Base-by-base conservation (phyloP, 2,329 filamentous ascomycete genomes). In the Proliferodiscus dingleyae region DNA sequence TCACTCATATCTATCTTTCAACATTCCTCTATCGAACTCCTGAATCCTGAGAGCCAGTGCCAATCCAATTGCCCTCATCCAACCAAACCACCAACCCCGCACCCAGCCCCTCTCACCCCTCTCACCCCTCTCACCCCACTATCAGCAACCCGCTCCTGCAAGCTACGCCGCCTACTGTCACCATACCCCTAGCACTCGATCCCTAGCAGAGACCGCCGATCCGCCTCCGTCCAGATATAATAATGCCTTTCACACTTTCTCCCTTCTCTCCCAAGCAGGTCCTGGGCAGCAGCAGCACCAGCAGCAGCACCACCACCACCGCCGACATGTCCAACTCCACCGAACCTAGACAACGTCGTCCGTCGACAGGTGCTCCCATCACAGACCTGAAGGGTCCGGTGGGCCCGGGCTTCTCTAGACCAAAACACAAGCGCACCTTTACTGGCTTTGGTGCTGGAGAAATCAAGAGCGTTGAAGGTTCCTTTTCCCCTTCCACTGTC, bases 401-500 rank as follows among this genome's bases (percentile, higher is more conserved):
- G 46, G 85, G 85, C n/a, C 89, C 89, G 32, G 91, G 94, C 64
- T 83, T 86, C 69, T 81, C 78, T 21, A 79, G 93, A 50, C 93
- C 93, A 37, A 98, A 97, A 72, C 93, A 98, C 73, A 96, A 89
- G 75, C 81, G 93, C 57, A 97, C 91, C n/a, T 87, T 87, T 56
- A 98, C 93, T 8, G 93, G 93, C 7, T 93, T 97, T 64, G 90
- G 89, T 26, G 78, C 89, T 22, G 74, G 80, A 28, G 93, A 98
- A 64, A 96, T 96, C 73, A 96, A 95, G 74, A 85, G 71, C 60
- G 88, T 97, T 39, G 90, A 97, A 72, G 89, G 89, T 73, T 38
- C 37, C 9, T 30, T 39, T 21, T 28, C 30, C 19, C 24, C 5
- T 43, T 15, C 37, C 21, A 5, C 1, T 38, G 13, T 15, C 3